Base-by-base conservation (phyloP, 176 grass and related monocot genomes). In the Miscanthus lutarioriparius region DNA sequence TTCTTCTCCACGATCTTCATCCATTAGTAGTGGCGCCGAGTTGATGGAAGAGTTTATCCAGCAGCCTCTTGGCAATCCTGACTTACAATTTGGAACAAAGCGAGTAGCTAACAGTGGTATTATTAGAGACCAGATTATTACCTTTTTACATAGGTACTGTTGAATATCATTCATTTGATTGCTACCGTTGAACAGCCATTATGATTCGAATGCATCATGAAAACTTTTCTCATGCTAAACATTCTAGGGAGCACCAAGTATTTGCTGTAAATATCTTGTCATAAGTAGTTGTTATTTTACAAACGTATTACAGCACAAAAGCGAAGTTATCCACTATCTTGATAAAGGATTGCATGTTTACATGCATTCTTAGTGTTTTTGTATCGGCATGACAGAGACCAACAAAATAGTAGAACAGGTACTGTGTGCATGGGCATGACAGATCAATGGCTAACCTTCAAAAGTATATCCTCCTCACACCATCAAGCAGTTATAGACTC, bases 361-460 rank as follows among this genome's bases (percentile, higher is more conserved):
- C 22, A 64, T 56, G 54, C 65, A 63, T 3, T 40, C 36, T n/a
- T 54, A 12, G 37, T 76, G 35, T 64, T 43, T 64, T 28, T 19
- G 59, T 26, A 74, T 62, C 14, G 4, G 19, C 47, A 63, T n/a
- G 36, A 67, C 7, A 30, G 26, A 72, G 35, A 16, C 14, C 8
- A 84, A 58, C 1, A 20, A 58, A 85, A 74, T 12, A 87, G 58
- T 22, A 6, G 1, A 72, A 13, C 23, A 88, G 23, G 64, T 82
- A 54, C 27, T 0, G 4, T 54, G 5, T 20, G 61, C 36, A 75
- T 51, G 20, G 7, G 19, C 47, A 71, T 23, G 37, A 68, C 15
- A 30, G 37, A 47, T 44, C 20, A 82, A 65, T 45, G 20, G 26
- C 25, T 74, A 25, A 82, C 79, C 37, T 77, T 37, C 15, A 10